A percentile compares a stretch with the other conserved stretches of the same genome.
These are phyloP conservation scores for Rhytidiadelphus loreus DNA, from an alignment of 225 moss, liverwort and hornwort genomes.

Conservation along the genomic window DNA sequence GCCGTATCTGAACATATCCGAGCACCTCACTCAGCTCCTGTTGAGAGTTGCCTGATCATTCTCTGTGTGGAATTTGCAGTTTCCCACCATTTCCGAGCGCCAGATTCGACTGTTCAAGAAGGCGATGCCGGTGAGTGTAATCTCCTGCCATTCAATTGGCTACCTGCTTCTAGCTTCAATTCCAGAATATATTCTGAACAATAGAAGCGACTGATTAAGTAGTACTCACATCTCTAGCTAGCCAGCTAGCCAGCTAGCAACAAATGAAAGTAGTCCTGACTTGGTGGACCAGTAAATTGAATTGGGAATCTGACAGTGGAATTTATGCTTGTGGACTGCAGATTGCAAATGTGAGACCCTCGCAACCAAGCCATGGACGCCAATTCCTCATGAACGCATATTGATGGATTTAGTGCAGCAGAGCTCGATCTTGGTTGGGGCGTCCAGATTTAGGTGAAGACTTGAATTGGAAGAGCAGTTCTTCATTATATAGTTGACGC, in stretches of 20 bases:
- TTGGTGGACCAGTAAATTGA: not conserved
- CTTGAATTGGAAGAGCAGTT: not conserved
- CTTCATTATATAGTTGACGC: too few species aligned
- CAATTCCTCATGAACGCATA: not conserved
- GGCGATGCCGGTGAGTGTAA: slow-evolving; percentile 1
- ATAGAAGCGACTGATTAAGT: not conserved
- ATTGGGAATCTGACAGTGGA: not conserved
- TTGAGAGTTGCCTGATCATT: not conserved
- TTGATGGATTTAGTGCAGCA: not conserved
- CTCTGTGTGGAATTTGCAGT: not conserved
- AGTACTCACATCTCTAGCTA: not conserved
- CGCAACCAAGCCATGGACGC: not conserved
- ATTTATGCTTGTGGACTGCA: not conserved
- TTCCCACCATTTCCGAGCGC: slow-evolving; percentile 7
- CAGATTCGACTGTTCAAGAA: slow-evolving; percentile 9
- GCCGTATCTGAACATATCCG: too few species aligned
- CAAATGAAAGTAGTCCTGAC: not conserved
- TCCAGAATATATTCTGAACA: too few species aligned
- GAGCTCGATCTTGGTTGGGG: not conserved
- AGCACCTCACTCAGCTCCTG: not conserved
- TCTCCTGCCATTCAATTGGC: not conserved
- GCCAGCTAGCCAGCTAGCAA: too few species aligned
- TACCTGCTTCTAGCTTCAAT: not conserved
- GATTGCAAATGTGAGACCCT: slow-evolving; percentile 1
- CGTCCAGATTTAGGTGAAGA: not conserved